These are phyloP conservation scores for Moesziomyces parantarcticus DNA, from an alignment of 1,284 basidiomycete species.

Conservation along the genomic window DNA sequence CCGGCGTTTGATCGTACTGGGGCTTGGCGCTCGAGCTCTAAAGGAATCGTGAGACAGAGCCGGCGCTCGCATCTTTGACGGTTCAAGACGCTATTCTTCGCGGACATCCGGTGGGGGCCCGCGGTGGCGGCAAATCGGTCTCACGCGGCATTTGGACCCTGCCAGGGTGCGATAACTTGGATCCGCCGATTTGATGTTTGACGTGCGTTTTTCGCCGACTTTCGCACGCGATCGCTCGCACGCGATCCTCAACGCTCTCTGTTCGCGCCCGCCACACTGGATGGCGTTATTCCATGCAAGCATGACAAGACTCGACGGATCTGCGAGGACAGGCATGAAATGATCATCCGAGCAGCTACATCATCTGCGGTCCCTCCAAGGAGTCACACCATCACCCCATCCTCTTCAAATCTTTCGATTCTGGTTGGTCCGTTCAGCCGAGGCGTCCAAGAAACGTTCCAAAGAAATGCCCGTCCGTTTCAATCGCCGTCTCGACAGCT, in stretches of 20 bases:
- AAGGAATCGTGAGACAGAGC: no score
- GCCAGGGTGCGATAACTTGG: no score
- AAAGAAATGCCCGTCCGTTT: neutral
- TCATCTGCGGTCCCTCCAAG: neutral
- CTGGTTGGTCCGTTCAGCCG: slow-evolving; percentile 13
- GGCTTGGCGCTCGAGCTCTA: no score
- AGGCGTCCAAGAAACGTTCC: slow-evolving; percentile 3
- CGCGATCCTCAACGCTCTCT: neutral
- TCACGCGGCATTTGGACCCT: neutral
- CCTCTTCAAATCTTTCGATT: slow-evolving; percentile 7
- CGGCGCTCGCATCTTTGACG: neutral
- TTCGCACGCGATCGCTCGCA: slow-evolving; percentile 11
- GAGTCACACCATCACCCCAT: slow-evolving; percentile 7
- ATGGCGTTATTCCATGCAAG: slow-evolving; percentile 17
- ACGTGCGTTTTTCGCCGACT: slow-evolving; percentile 1
- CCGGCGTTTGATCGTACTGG: no score
- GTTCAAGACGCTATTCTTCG: neutral
- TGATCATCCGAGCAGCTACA: neutral
- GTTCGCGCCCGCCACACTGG: neutral
- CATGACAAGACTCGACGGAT: neutral
- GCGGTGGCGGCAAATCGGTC: neutral
- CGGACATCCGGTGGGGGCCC: neutral
- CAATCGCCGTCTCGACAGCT: slow-evolving; percentile 4
- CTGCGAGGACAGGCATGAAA: neutral
- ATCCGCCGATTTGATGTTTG: neutral